phyloP scores from a whole-genome alignment of 169 alveolate species.

The Eimeria sp. region DNA sequence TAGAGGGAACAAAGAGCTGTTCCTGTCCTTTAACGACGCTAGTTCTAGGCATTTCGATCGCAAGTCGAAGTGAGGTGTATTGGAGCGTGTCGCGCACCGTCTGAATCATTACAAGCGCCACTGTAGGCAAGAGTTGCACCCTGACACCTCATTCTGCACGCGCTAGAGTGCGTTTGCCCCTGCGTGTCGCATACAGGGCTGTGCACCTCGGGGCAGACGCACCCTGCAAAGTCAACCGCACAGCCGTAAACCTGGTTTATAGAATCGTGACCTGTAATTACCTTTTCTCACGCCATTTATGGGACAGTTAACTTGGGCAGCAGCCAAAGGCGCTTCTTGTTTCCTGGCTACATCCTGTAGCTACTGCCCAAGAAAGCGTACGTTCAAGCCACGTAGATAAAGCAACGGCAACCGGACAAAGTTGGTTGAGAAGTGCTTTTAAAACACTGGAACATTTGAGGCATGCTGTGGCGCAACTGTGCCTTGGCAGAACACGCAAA shows the following conservation, averaged over 20 bases:
- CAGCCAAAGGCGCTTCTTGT: background rate
- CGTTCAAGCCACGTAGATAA: background rate
- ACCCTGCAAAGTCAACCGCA: constrained; percentile 26
- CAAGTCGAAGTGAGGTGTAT: background rate
- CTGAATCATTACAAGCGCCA: background rate
- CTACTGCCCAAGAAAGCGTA: background rate
- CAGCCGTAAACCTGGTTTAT: background rate
- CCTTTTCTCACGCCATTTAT: background rate
- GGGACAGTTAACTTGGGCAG: background rate
- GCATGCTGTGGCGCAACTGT: background rate
- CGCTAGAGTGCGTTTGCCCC: constrained; percentile 57
- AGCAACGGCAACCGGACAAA: background rate
- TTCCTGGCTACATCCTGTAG: background rate
- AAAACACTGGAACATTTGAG: background rate
- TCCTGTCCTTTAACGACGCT: background rate
- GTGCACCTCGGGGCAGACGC: constrained; percentile 54
- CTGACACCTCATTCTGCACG: constrained; percentile 52
- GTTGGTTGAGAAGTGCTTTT: background rate
- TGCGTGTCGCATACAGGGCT: constrained; percentile 70
- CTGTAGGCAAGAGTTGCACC: constrained; percentile 11
- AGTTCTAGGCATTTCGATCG: background rate
- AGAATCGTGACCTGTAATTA: background rate
- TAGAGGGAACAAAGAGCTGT: background rate
- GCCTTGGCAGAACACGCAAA: background rate
- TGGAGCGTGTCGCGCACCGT: background rate